Evolutionary conservation across 371 early-diverging fungal genomes (phyloP), one percentile per base, ranked within the genome.

Genomic region (Choanephora cucurbitarum): DNA sequence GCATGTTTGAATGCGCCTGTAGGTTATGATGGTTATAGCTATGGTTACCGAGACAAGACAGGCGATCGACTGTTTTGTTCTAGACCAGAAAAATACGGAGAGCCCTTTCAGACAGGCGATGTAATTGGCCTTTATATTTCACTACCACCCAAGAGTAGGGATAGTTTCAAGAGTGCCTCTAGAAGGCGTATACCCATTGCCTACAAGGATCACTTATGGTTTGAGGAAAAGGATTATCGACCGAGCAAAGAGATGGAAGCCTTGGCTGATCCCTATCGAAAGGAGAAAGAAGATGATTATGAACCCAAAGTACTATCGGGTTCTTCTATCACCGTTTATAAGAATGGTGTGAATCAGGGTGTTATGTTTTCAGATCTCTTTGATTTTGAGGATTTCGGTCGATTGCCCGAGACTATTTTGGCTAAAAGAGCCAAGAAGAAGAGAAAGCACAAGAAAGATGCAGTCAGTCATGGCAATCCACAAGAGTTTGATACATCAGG

Each of bases 1-100:
- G 88, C 85, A 6, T 83, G 82, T 53, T 53, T 84, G 15, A 82
- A 86, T 58, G 85, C 84, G 1, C 89, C 89, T 10, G 85, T 87
- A 32, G 89, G 89, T 2, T 86, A 84, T 60, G 89, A 88, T 60
- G 85, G 73, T 18, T 87, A 85, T 57, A 77, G 85, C 41, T 88
- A 87, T 62, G 89, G 84, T 0, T 77, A 84, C 46, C 80, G 89
- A 2, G 89, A 88, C 52, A 67, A 73, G 31, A 85, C 89, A 14
- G 87, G 87, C 4, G 85, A 88, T 42, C 81, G 75, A 34, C 60
- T 88, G 24, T 84, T 82, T 60, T 78, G 80, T 59, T 86, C 87
- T 14, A 61, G 79, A 18, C 82, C 80, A 13, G 62, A 63, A 31
- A 69, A 69, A 11, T 87, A 69, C 62, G 87, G 84, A 3, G 86